Evolutionary conservation across 2,329 filamentous ascomycete species (phyloP).

Genomic region (Pseudogymnoascus sp.): DNA sequence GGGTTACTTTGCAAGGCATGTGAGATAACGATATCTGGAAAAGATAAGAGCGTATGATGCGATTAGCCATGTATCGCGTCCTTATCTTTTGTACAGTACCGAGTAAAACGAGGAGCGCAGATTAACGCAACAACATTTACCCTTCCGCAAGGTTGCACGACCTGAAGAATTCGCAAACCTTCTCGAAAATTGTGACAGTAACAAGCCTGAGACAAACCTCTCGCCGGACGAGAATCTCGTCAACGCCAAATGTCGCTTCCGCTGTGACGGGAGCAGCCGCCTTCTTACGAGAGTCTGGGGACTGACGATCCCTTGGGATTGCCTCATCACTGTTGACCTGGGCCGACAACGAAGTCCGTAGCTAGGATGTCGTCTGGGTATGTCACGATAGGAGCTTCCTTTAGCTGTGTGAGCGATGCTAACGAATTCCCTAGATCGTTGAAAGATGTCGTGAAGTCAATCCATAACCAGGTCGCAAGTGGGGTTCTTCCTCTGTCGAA

Average conservation of each 20-base stretch:
- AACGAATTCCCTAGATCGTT: constrained; percentile 26
- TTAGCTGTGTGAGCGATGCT: not conserved
- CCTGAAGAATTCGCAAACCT: not conserved
- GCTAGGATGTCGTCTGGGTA: constrained; percentile 6
- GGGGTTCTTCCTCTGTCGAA: constrained; percentile 55
- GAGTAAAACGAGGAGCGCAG: not conserved
- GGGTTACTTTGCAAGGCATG: not conserved
- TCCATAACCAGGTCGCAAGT: constrained; percentile 41
- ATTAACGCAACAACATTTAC: constrained; percentile 10
- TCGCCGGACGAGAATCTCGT: not conserved
- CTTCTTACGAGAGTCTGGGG: not conserved
- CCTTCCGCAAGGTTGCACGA: not conserved
- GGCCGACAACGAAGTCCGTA: not conserved
- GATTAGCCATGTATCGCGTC: constrained; percentile 5
- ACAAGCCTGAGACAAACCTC: not conserved
- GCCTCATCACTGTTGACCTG: not conserved
- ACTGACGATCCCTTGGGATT: not conserved
- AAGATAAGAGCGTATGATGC: constrained; percentile 9
- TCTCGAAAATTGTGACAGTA: not conserved
- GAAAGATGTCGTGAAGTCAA: constrained; percentile 52
- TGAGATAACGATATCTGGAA: not conserved
- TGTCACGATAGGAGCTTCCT: not conserved
- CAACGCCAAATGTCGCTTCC: constrained; percentile 1
- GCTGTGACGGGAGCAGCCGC: constrained; percentile 2
- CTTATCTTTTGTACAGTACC: constrained; percentile 1